These are phyloP conservation scores for Globisporangium echinulatum DNA, from an alignment of 352 stramenopile genomes.

Conservation along the genomic window DNA sequence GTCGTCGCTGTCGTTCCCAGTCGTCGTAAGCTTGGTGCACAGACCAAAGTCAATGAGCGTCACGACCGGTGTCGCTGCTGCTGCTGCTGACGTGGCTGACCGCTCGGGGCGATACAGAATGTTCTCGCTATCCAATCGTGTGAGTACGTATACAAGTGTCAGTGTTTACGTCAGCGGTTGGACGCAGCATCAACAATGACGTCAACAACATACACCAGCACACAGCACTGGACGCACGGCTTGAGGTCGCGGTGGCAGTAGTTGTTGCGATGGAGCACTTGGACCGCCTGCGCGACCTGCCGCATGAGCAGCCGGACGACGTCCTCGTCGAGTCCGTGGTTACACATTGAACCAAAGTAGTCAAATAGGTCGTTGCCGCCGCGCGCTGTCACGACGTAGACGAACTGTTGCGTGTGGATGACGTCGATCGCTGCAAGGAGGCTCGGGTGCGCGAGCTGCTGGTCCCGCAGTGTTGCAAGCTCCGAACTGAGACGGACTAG, in stretches of 20 bases:
- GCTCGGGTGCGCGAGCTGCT: conserved; percentile 43
- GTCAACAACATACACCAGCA: too few relatives aligned
- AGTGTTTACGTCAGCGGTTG: too few relatives aligned
- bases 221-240: conserved; percentile 23
- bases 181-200: too few relatives aligned
- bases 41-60: conserved; percentile 84
- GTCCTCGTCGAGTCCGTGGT: conserved; percentile 39
- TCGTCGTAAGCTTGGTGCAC: conserved; percentile 37
- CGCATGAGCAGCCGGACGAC: conserved; percentile 36
- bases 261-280: conserved; percentile 51
- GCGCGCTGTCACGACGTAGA: conserved; percentile 83
- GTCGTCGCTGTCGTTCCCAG: background rate
- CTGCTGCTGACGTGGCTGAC: background rate
- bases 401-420: conserved; percentile 64
- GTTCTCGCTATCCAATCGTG: conserved; percentile 40
- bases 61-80: conserved; percentile 19
- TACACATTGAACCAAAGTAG: conserved; percentile 43
- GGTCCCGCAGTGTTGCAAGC: conserved; percentile 67
- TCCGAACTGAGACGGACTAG: conserved; percentile 77
- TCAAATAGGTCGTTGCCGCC: conserved; percentile 83
- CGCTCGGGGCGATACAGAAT: conserved; percentile 44
- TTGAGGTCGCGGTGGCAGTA: conserved; percentile 80
- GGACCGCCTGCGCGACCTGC: conserved; percentile 41
- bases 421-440: conserved; percentile 69
- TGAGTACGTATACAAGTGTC: too few relatives aligned